Evolutionary conservation across 2,329 filamentous ascomycete species (phyloP).

Genomic region (Neopestalotiopsis rosae): DNA sequence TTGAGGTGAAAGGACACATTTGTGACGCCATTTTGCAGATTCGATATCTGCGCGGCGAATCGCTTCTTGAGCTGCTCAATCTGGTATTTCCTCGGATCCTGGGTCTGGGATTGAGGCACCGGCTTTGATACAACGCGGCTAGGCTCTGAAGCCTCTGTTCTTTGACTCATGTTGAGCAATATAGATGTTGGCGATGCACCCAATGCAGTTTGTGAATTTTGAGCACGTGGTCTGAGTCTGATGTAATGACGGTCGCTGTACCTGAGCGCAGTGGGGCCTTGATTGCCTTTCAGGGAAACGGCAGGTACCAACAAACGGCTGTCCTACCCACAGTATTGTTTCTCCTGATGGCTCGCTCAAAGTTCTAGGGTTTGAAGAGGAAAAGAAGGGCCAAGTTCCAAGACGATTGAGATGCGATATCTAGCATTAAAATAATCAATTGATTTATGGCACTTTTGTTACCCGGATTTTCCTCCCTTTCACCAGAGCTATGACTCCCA

Average conservation of each 20-base stretch:
- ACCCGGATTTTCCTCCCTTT: too few relatives aligned
- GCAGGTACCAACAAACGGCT: too few relatives aligned
- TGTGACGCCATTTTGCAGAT: constrained; percentile 52
- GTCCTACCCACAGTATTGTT: too few relatives aligned
- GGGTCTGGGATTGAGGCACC: constrained; percentile 65
- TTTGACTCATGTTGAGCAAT: constrained; percentile 41
- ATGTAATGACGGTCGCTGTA: neutral
- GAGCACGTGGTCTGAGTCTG: constrained; percentile 39
- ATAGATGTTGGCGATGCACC: constrained; percentile 20
- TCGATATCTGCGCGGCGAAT: constrained; percentile 57
- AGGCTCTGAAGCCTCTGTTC: constrained; percentile 52
- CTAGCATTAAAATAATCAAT: neutral
- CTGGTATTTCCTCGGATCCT: constrained; percentile 77
- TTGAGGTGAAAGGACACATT: constrained; percentile 67
- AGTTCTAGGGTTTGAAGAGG: too few relatives aligned
- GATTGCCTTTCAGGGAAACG: too few relatives aligned
- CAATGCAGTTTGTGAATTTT: constrained; percentile 25
- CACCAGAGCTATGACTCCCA: neutral
- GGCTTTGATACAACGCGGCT: constrained; percentile 67
- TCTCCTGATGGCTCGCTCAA: too few relatives aligned
- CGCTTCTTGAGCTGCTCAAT: constrained; percentile 74
- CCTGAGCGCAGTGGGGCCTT: neutral
- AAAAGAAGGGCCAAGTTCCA: too few relatives aligned
- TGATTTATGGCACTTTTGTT: neutral
- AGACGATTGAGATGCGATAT: too few relatives aligned